Base-by-base conservation (phyloP, 148 eudicot genomes). In the Camellia sinensis region DNA sequence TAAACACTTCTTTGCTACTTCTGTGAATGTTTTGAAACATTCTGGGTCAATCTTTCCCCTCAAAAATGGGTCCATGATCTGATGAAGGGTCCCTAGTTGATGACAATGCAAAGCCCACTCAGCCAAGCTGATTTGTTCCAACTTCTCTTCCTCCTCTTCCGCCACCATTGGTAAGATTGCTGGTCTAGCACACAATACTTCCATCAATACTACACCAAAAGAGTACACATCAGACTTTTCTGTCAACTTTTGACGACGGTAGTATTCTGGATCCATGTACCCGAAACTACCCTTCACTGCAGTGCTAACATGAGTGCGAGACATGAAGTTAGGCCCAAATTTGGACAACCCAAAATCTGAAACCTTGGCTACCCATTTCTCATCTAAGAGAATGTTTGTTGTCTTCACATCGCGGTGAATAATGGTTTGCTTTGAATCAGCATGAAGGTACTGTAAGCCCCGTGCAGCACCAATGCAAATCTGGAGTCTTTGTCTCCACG, bases 321-420 rank as follows among this genome's bases (percentile, higher is more conserved):
- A 63, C 67, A 63, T 2, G 21, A 59, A 10, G 63, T n/a, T 63
- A 21, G 67, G 67, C 9, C 67, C 67, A n/a, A 21, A 17, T n/a
- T 63, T 63, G 37, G 67, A 63, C 37, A 63, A 63, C 7, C 67
- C 67, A n/a, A 63, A 63, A 63, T 63, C 67, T 21, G 67, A 17
- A 63, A 63, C 37, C 37, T 29, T 29, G 37, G 37, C 37, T 29
- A 29, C 37, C 37, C 37, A 29, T 29, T 29, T 29, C 7, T 63
- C n/a, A 21, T 63, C 67, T 21, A 63, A 18, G 22, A 63, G 67
- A 63, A 63, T 63, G 67, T 63, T 63, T 1, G 67, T 63, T 7
- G 29, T 63, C 67, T 63, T 63, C 21, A 63, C 67, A 5, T 63
- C 67, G 37, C 67, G 67, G 67, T 63, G 67, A 21, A 63, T 63